These are phyloP conservation scores for Pseudogymnoascus sp. DNA, from an alignment of 2,329 filamentous ascomycete genomes.

Conservation along the genomic window DNA sequence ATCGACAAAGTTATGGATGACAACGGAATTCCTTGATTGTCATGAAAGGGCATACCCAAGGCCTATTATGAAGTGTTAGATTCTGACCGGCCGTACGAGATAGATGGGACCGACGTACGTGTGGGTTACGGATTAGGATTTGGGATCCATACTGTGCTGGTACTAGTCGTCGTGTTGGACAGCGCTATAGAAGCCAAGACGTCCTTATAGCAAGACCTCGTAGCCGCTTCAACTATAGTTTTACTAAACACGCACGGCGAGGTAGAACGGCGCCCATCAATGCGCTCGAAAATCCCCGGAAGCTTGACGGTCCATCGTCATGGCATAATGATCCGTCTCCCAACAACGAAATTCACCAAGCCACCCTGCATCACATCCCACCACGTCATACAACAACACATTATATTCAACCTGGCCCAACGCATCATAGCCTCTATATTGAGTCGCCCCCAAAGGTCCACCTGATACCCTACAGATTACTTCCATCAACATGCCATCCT, in stretches of 20 bases:
- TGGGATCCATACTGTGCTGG: background rate
- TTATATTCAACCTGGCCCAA: background rate
- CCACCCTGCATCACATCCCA: background rate
- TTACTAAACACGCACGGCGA: background rate
- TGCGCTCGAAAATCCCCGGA: background rate
- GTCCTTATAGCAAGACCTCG: background rate
- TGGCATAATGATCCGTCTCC: background rate
- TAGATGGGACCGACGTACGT: background rate
- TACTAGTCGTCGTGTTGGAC: background rate
- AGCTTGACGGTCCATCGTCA: background rate
- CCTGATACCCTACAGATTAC: slow-evolving; percentile 8
- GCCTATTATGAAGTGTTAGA: background rate
- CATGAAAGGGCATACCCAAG: background rate
- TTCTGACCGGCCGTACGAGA: background rate
- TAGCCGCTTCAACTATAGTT: background rate
- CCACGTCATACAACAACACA: slow-evolving; percentile 2
- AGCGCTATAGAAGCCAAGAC: background rate
- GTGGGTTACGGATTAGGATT: background rate
- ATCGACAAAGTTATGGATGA: background rate
- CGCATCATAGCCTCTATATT: background rate
- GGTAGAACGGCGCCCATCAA: background rate
- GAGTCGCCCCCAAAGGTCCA: background rate
- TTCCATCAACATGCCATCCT: background rate
- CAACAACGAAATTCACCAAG: background rate
- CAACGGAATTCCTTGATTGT: background rate